phyloP scores from a whole-genome alignment of 108 stramenopile species.

The Skeletonema potamos region DNA sequence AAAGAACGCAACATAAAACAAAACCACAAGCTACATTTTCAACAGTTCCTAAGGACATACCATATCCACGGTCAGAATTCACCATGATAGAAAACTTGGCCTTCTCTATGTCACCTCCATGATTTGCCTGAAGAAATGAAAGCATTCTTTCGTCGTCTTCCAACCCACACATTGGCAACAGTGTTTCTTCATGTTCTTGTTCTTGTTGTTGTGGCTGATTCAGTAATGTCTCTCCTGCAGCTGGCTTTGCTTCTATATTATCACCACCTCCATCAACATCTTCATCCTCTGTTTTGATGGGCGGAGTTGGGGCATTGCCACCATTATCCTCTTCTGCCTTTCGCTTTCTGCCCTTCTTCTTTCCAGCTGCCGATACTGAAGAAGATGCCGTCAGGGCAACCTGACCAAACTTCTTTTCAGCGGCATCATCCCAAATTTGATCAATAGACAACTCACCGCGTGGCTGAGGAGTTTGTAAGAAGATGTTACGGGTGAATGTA shows the following conservation, averaged over 20 bases:
- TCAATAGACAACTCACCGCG: constrained; percentile 29
- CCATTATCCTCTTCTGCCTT: constrained; percentile 8
- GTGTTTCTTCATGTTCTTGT: too few species aligned
- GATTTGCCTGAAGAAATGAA: constrained; percentile 23
- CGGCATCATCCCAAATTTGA: constrained; percentile 36
- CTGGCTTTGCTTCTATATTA: constrained; percentile 3
- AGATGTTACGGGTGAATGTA: constrained; percentile 34
- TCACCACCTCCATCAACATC: not conserved
- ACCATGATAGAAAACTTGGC: constrained; percentile 44
- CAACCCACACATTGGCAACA: constrained; percentile 36
- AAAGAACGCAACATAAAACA: not conserved
- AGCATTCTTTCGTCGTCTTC: constrained; percentile 47
- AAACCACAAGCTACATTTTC: not conserved
- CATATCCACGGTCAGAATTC: constrained; percentile 39
- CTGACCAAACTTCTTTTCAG: constrained; percentile 24
- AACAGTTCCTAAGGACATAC: constrained; percentile 4
- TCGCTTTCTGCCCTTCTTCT: constrained; percentile 13
- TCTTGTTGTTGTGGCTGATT: not conserved
- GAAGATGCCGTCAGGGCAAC: not conserved
- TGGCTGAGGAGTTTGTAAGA: constrained; percentile 44
- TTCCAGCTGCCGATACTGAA: not conserved
- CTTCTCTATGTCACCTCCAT: constrained; percentile 30
- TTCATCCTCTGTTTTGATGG: not conserved
- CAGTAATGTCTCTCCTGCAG: not conserved
- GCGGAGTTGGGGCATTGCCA: not conserved